Percentiles rank a stretch among this genome's conserved stretches.
Conservation (phyloP, 768 basidiomycete genomes). For the Naganishia kalamii region DNA sequence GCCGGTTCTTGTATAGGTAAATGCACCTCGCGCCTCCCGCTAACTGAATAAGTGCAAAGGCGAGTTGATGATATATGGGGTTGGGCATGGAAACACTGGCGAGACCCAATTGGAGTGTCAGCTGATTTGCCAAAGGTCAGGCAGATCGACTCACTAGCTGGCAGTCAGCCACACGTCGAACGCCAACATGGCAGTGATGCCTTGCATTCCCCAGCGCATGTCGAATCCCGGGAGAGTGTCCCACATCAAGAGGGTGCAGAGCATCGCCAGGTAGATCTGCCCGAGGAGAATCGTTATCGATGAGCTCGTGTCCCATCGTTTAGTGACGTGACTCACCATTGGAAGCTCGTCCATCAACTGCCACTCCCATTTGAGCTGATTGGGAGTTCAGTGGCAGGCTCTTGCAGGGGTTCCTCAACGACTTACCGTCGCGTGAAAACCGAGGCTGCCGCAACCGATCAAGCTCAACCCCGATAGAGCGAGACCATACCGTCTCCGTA, state of each 20-base stretch:
- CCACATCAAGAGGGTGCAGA: constrained; percentile 58
- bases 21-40: constrained; percentile 51
- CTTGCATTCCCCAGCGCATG: constrained; percentile 30
- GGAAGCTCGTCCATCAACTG: constrained; percentile 73
- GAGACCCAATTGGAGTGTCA: neutral
- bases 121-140: neutral
- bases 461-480: constrained; percentile 54
- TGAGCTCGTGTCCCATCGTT: neutral
- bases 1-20: constrained; percentile 53
- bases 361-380: constrained; percentile 58
- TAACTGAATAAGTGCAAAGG: constrained; percentile 61
- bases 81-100: constrained; percentile 61
- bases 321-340: constrained; percentile 50
- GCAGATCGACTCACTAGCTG: constrained; percentile 61
- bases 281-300: neutral
- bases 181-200: constrained; percentile 35
- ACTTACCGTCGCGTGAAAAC: constrained; percentile 63
- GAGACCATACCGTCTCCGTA: constrained; percentile 46
- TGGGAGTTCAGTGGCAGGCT: neutral
- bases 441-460: constrained; percentile 69
- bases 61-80: constrained; percentile 71
- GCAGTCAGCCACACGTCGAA: constrained; percentile 63
- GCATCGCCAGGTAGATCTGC: constrained; percentile 59
- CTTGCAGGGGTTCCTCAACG: neutral
- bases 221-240: constrained; percentile 41